Evolutionary conservation across 2,329 filamentous ascomycete species (phyloP), one percentile per base, ranked within the genome.

Genomic region (Stachybotrys chlorohalonatus): DNA sequence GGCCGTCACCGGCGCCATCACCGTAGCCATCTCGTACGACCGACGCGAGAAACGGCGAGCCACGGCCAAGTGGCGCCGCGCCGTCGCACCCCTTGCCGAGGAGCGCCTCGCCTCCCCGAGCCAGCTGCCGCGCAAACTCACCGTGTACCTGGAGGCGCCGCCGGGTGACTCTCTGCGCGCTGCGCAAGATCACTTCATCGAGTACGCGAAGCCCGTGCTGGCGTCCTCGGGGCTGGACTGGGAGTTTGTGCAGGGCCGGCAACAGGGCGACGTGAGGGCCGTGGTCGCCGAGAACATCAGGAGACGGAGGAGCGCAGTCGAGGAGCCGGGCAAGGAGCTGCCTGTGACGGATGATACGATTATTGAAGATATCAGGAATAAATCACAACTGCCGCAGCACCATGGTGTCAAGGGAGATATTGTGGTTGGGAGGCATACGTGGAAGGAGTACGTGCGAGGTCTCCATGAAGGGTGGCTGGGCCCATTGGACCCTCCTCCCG

Each of bases 391-490:
- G 9, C 77, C 75, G 31, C 84, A 89, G 39, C 93, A 87, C 65
- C 77, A 85, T 5, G 92, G 89, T 9, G 76, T 87, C 24, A 81
- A 81, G 58, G 94, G 94, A 49, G 93, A 97, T 67, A 79, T 99
- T 52, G 84, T 97, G 16, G 83, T 99, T 63, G 94, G 94, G 11
- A 78, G 93, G 55, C 89, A 96, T 68, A 86, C 93, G 9, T 99
- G 94, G 94, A 99, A 96, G 73, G 94, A 99, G 72, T 99, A 97
- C 69, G 76, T 97, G 30, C 81, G 92, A 56, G 94, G 94, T 49
- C 67, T 97, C 60, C 94, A 99, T 68, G 94, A 99, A 72, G 94
- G 94, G 54, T 99, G 94, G 93, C 75, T 99, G 30, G 93, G 94
- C 0, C 91, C 94, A 7, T 74, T 95, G 48, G 82, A 87, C 56